Percentiles rank a stretch among this genome's conserved stretches.
These are phyloP conservation scores for Sphaerulina populicola DNA, from an alignment of 2,329 filamentous ascomycete species.

Conservation along the genomic window DNA sequence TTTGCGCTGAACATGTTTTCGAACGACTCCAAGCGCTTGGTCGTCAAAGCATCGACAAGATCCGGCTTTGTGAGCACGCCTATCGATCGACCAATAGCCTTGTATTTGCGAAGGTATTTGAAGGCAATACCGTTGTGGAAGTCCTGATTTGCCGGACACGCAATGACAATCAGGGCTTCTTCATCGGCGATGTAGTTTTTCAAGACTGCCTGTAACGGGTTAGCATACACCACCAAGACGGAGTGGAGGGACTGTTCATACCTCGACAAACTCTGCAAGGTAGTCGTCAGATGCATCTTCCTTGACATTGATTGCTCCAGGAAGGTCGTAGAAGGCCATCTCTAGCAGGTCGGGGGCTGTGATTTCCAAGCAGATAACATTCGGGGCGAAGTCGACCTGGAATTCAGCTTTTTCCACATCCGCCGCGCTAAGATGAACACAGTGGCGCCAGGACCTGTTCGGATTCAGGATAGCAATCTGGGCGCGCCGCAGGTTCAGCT, in stretches of 20 bases:
- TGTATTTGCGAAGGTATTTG: constrained; percentile 45
- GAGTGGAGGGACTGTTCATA: neutral
- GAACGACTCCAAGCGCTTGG: constrained; percentile 27
- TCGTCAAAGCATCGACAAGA: constrained; percentile 43
- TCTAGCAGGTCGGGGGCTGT: constrained; percentile 62
- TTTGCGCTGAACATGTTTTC: constrained; percentile 45
- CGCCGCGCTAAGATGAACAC: constrained; percentile 22
- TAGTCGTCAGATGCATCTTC: constrained; percentile 55
- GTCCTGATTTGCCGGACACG: constrained; percentile 69
- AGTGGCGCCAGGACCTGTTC: constrained; percentile 38
- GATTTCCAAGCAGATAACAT: constrained; percentile 69
- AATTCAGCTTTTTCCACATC: constrained; percentile 24
- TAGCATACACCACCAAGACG: neutral
- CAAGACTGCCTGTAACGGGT: constrained; percentile 33
- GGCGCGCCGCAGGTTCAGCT: constrained; percentile 61
- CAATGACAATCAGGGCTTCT: constrained; percentile 68
- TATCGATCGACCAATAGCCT: constrained; percentile 39
- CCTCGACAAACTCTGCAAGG: constrained; percentile 60
- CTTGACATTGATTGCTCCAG: constrained; percentile 68
- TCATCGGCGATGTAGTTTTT: constrained; percentile 59
- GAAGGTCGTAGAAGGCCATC: constrained; percentile 76
- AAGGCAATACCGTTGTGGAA: constrained; percentile 66
- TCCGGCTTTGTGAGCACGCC: constrained; percentile 78
- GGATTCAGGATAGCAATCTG: constrained; percentile 73
- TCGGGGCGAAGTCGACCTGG: constrained; percentile 66